Conservation (phyloP, 345 rosid species). For the Camelina sativa region DNA sequence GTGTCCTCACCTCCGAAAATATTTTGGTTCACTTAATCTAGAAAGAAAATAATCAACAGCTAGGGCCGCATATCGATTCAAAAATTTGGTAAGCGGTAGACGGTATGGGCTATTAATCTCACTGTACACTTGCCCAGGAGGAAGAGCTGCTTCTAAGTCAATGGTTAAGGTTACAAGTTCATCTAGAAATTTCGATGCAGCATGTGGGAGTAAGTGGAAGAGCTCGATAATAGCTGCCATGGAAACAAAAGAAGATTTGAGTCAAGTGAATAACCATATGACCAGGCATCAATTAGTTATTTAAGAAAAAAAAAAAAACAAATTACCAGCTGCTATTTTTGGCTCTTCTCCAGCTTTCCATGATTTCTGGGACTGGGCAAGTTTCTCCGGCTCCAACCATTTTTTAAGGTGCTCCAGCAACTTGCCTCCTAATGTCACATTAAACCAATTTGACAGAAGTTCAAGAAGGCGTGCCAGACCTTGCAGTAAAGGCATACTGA, state of each 20-base stretch:
- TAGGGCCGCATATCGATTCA: slow-evolving; percentile 87
- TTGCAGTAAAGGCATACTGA: slow-evolving; percentile 97
- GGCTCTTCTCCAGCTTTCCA: slow-evolving; percentile 99
- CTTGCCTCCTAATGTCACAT: slow-evolving; percentile 97
- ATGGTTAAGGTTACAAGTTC: slow-evolving; percentile 92
- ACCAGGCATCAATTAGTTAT: slow-evolving; percentile 5
- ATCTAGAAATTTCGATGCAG: slow-evolving; percentile 95
- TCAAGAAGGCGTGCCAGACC: slow-evolving; percentile 98
- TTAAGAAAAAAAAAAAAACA: background rate
- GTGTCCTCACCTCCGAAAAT: slow-evolving; percentile 83
- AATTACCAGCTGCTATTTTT: slow-evolving; percentile 93
- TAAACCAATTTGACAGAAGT: slow-evolving; percentile 95
- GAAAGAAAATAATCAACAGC: slow-evolving; percentile 98
- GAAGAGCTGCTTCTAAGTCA: slow-evolving; percentile 93
- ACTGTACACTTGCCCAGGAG: slow-evolving; percentile 86
- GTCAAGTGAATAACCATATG: slow-evolving; percentile 17
- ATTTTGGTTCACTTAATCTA: slow-evolving; percentile 87
- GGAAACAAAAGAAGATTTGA: slow-evolving; percentile 32
- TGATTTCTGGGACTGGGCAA: slow-evolving; percentile 86
- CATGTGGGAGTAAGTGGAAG: slow-evolving; percentile 95
- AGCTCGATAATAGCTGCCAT: slow-evolving; percentile 97
- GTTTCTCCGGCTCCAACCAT: slow-evolving; percentile 99
- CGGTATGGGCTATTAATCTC: slow-evolving; percentile 99
- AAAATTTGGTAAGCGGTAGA: slow-evolving; percentile 87
- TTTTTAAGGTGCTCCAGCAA: slow-evolving; percentile 97